Evolutionary conservation across 73 alveolate genomes (phyloP).

Genomic region (Loxodes magnus): DNA sequence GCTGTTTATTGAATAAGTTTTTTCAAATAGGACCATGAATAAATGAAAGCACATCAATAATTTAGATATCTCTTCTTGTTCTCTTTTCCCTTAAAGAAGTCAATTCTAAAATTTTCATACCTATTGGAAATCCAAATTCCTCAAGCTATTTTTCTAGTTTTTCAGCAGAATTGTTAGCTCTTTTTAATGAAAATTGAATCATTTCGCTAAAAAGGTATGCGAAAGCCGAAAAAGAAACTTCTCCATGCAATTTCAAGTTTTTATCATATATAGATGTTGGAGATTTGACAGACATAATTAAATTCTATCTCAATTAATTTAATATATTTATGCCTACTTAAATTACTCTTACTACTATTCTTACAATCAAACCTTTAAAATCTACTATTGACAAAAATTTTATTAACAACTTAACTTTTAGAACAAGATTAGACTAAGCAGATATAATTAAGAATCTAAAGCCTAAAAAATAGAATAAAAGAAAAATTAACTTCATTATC

Average conservation of each 20-base stretch:
- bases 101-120: not conserved
- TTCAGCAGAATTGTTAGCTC: not conserved
- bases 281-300: too few species aligned
- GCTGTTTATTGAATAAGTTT: not conserved
- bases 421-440: too few species aligned
- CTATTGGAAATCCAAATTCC: conserved; percentile 9
- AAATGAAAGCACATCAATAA: conserved; percentile 1
- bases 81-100: not conserved
- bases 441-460: too few species aligned
- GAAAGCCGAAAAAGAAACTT: conserved; percentile 9
- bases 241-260: not conserved
- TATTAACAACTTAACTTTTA: too few species aligned
- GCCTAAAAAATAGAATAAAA: too few species aligned
- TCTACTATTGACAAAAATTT: too few species aligned
- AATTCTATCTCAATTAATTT: too few species aligned
- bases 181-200: conserved; percentile 1
- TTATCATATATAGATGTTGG: conserved; percentile 6
- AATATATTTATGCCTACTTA: too few species aligned
- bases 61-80: not conserved
- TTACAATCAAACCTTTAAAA: too few species aligned
- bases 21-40: not conserved
- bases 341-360: too few species aligned
- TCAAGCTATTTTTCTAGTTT: conserved; percentile 3
- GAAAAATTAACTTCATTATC: too few species aligned
- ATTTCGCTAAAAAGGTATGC: conserved; percentile 7